Conservation (phyloP, 2,329 filamentous ascomycete genomes). For the Pyricularia pennisetigena region DNA sequence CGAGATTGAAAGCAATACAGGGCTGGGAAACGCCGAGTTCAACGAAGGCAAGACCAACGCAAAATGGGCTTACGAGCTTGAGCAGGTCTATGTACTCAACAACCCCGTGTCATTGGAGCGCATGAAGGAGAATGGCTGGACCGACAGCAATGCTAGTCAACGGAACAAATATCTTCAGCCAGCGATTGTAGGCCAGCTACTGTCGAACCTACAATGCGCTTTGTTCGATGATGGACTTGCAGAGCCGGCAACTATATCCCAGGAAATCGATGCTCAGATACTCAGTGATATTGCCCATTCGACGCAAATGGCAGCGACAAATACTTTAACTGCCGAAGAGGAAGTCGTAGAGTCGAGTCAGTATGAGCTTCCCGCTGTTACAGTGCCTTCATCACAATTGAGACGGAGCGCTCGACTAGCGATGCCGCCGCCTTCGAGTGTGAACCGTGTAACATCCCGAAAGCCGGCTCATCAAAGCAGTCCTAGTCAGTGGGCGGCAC, state of each 20-base stretch:
- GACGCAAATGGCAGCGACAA: constrained; percentile 12
- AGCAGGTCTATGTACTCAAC: constrained; percentile 52
- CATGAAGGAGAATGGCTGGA: constrained; percentile 46
- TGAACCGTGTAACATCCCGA: not conserved
- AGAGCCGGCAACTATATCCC: constrained; percentile 25
- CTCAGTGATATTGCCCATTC: constrained; percentile 28
- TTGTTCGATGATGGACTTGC: constrained; percentile 27
- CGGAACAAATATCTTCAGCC: constrained; percentile 46
- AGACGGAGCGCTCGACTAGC: not conserved
- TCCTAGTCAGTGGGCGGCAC: not conserved
- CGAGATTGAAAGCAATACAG: constrained; percentile 31
- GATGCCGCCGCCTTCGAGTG: not conserved
- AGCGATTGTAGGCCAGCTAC: constrained; percentile 44
- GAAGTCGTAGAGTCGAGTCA: constrained; percentile 23
- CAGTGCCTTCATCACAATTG: not conserved
- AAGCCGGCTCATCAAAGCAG: not conserved
- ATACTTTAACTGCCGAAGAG: constrained; percentile 8
- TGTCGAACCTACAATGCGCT: constrained; percentile 46
- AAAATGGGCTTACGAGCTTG: constrained; percentile 41
- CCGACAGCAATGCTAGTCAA: constrained; percentile 33
- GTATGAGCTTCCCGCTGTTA: constrained; percentile 8
- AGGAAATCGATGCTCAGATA: constrained; percentile 42
- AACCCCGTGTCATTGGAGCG: constrained; percentile 41
- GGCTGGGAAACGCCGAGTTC: constrained; percentile 42
- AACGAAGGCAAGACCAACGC: constrained; percentile 25